Conservation (phyloP, 257 asterid genomes). For the Orobanche coerulescens region DNA sequence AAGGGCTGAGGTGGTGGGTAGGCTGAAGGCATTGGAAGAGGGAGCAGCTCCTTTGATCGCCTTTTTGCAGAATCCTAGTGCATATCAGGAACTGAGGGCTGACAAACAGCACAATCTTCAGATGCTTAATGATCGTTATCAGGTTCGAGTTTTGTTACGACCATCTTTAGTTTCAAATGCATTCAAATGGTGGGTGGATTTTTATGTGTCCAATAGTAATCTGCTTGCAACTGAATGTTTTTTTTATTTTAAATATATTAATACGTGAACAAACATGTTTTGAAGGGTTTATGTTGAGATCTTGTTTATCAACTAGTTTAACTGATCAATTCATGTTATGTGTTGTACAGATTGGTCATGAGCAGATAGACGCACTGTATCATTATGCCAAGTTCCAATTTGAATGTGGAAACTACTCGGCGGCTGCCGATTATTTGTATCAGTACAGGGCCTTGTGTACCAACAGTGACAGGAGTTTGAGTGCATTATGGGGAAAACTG, state of each 20-base stretch:
- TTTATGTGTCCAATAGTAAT: background rate
- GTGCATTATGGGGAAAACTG: conserved; percentile 95
- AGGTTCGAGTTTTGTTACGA: conserved; percentile 39
- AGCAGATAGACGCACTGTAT: conserved; percentile 86
- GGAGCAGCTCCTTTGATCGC: conserved; percentile 77
- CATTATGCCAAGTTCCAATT: conserved; percentile 92
- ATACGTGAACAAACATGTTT: background rate
- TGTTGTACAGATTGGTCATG: conserved; percentile 70
- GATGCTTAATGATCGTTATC: conserved; percentile 83
- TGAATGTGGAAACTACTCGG: conserved; percentile 98
- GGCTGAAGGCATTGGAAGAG: conserved; percentile 84
- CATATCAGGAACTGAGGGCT: conserved; percentile 81
- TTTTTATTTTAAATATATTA: background rate
- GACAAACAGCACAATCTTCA: conserved; percentile 93
- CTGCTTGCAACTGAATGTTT: background rate
- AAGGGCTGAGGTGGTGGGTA: conserved; percentile 87
- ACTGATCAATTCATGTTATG: conserved; percentile 7
- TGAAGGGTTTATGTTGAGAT: conserved; percentile 2
- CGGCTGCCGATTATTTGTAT: conserved; percentile 92
- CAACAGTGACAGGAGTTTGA: conserved; percentile 74
- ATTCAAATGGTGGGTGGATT: background rate
- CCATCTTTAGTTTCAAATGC: conserved; percentile 1
- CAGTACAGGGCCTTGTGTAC: conserved; percentile 78
- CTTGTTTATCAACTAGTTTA: background rate
- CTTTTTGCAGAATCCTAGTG: conserved; percentile 81